phyloP scores from a whole-genome alignment of 768 basidiomycete genomes.

The Tricholoma sp. region DNA sequence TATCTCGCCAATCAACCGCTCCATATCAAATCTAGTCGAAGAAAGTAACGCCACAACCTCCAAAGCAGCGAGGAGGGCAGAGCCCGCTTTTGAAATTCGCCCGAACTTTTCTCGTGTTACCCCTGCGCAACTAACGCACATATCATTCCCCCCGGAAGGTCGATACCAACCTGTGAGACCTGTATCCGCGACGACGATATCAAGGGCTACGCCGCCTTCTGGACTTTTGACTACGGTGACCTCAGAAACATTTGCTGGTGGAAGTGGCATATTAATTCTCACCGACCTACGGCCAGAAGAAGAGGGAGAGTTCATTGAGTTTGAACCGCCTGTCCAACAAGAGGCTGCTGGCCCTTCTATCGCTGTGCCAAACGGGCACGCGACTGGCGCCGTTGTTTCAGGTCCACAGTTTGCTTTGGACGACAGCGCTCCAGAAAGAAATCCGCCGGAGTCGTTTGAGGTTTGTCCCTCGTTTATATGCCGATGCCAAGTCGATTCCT shows the following conservation, averaged over 20 bases:
- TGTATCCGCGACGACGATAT: conserved; percentile 46
- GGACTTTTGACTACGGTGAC: conserved; percentile 22
- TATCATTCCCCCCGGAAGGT: conserved; percentile 73
- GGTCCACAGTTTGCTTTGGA: conserved; percentile 64
- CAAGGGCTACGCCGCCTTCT: conserved; percentile 31
- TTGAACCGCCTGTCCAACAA: conserved; percentile 33
- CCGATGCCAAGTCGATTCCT: neutral
- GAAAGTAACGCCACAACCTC: conserved; percentile 30
- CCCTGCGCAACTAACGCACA: conserved; percentile 79
- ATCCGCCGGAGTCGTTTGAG: conserved; percentile 79
- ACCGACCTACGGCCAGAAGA: conserved; percentile 68
- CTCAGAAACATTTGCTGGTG: conserved; percentile 66
- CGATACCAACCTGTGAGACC: conserved; percentile 89
- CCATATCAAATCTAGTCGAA: conserved; percentile 45
- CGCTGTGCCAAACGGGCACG: conserved; percentile 25
- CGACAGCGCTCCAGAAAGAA: conserved; percentile 66
- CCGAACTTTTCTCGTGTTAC: conserved; percentile 92
- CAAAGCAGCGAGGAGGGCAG: conserved; percentile 56
- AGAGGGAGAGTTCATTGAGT: conserved; percentile 69
- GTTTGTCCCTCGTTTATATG: conserved; percentile 36
- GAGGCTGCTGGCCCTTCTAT: conserved; percentile 21
- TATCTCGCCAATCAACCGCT: conserved; percentile 52
- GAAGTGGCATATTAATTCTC: conserved; percentile 86
- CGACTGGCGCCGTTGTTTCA: conserved; percentile 25
- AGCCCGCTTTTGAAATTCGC: conserved; percentile 71